Evolutionary conservation across 306 rosid genomes (phyloP).

Genomic region (Prunus kanzakura): DNA sequence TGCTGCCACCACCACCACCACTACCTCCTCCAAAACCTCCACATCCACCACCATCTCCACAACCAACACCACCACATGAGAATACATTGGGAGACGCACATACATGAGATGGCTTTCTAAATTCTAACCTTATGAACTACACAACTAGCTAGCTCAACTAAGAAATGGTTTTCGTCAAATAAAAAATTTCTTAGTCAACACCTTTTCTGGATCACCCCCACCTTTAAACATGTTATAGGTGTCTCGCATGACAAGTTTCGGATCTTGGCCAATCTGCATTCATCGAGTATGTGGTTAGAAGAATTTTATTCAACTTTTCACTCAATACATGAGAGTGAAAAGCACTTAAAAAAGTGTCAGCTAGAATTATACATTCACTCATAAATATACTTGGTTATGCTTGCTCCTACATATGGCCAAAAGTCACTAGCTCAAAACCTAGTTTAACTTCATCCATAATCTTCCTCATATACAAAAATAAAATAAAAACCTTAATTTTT

Average conservation of each 20-base stretch:
- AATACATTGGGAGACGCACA: not conserved
- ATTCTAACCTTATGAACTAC: not conserved
- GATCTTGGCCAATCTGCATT: conserved; percentile 75
- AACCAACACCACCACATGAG: not conserved
- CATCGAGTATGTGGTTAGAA: conserved; percentile 18
- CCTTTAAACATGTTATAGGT: conserved; percentile 77
- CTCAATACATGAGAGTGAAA: not conserved
- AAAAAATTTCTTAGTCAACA: conserved; percentile 17
- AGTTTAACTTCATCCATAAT: not conserved
- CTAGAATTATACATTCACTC: not conserved
- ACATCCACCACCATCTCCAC: too few relatives aligned
- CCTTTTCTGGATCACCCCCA: conserved; percentile 89
- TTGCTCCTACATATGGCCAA: not conserved
- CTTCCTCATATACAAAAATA: too few relatives aligned
- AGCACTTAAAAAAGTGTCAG: not conserved
- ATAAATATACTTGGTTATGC: too few relatives aligned
- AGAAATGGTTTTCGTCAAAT: conserved; percentile 1
- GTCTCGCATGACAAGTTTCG: conserved; percentile 77
- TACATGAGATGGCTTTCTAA: not conserved
- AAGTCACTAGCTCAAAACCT: not conserved
- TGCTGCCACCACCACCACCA: too few relatives aligned
- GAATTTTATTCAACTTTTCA: not conserved
- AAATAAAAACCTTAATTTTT: too few relatives aligned
- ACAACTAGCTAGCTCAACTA: not conserved
- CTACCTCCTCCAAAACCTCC: too few relatives aligned